These are phyloP conservation scores for Fomitiporia mediterranea DNA, from an alignment of 1,284 basidiomycete genomes.

Conservation along the genomic window DNA sequence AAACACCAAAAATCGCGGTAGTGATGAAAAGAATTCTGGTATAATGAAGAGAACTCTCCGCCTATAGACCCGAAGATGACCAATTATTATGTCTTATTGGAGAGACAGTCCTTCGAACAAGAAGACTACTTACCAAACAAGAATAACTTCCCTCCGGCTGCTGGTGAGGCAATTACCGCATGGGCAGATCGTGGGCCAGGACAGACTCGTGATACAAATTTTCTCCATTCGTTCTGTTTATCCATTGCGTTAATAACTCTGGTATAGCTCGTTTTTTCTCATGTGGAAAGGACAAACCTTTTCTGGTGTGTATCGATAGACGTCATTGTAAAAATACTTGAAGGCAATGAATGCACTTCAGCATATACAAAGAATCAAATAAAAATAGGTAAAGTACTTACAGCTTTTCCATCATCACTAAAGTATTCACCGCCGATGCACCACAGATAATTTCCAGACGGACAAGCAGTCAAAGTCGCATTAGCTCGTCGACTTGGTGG, in stretches of 20 bases:
- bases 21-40: constrained; percentile 88
- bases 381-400: constrained; percentile 33
- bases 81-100: constrained; percentile 2
- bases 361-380: not conserved
- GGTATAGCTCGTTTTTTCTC: not conserved
- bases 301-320: constrained; percentile 77
- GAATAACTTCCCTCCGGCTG: constrained; percentile 79
- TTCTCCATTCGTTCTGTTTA: constrained; percentile 76
- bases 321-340: constrained; percentile 76
- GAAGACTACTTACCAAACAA: constrained; percentile 72
- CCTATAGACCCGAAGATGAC: constrained; percentile 36
- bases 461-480: constrained; percentile 75
- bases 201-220: constrained; percentile 76
- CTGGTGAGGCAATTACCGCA: constrained; percentile 67
- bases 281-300: constrained; percentile 43
- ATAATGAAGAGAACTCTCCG: constrained; percentile 81
- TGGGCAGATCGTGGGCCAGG: constrained; percentile 85
- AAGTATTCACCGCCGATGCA: constrained; percentile 83
- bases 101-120: not conserved
- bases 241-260: not conserved
- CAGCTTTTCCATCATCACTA: constrained; percentile 75
- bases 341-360: not conserved
- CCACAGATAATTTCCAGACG: constrained; percentile 76
- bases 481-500: constrained; percentile 79
- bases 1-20: constrained; percentile 87